A percentile compares a stretch with the other conserved stretches of the same genome.
Evolutionary conservation across 225 moss, liverwort and hornwort species (phyloP).

Genomic region (Asterella californica): DNA sequence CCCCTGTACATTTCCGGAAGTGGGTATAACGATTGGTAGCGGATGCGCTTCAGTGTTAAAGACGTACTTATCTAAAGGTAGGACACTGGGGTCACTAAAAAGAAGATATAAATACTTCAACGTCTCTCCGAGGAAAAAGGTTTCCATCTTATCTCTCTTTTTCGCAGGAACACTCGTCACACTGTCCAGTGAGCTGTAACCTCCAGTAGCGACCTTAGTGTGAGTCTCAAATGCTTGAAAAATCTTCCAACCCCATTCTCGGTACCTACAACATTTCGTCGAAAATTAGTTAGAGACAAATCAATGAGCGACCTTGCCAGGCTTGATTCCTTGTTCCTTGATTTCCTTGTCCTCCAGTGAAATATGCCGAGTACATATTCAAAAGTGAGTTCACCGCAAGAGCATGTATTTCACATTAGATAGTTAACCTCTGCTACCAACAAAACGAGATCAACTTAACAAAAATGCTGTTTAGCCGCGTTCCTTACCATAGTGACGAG

Average conservation of each 20-base stretch:
- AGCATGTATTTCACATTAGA: too few relatives aligned
- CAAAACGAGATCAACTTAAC: too few relatives aligned
- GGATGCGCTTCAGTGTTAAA: slow-evolving; percentile 97
- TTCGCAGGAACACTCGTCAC: slow-evolving; percentile 79
- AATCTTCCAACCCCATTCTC: slow-evolving; percentile 93
- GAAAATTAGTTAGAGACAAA: not conserved
- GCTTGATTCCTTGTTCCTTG: too few relatives aligned
- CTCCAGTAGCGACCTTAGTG: slow-evolving; percentile 78
- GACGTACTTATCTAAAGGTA: slow-evolving; percentile 77
- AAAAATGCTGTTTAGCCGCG: too few relatives aligned
- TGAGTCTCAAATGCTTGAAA: slow-evolving; percentile 82
- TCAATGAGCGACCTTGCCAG: not conserved
- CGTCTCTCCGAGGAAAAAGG: slow-evolving; percentile 96
- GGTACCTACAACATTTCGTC: slow-evolving; percentile 57
- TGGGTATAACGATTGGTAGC: slow-evolving; percentile 49
- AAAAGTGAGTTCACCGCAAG: too few relatives aligned
- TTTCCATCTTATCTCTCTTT: slow-evolving; percentile 88
- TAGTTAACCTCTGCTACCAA: too few relatives aligned
- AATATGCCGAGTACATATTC: too few relatives aligned
- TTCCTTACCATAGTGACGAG: too few relatives aligned
- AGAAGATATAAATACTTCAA: slow-evolving; percentile 90
- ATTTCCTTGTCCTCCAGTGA: too few relatives aligned
- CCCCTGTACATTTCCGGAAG: slow-evolving; percentile 4
- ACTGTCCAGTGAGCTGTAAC: slow-evolving; percentile 80
- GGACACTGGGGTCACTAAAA: slow-evolving; percentile 61